These are phyloP conservation scores for Murraya koenigii DNA, from an alignment of 345 rosid species.

Conservation along the genomic window DNA sequence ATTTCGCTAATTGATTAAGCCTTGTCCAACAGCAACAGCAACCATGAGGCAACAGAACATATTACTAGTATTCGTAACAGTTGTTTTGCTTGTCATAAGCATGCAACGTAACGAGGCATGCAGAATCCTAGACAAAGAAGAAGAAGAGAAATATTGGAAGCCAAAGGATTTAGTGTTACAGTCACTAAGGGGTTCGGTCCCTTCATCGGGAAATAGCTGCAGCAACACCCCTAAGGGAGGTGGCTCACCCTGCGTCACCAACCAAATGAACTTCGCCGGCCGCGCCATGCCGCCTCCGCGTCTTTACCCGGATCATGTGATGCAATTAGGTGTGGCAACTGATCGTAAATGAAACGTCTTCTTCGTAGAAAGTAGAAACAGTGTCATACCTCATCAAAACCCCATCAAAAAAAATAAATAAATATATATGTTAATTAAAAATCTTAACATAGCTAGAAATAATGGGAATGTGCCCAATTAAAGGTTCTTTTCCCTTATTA, in stretches of 20 bases:
- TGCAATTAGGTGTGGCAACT: constrained; percentile 10
- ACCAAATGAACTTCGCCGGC: constrained; percentile 19
- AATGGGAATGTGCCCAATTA: constrained; percentile 5
- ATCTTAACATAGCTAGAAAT: neutral
- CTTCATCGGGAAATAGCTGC: constrained; percentile 18
- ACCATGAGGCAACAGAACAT: neutral
- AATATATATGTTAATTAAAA: no score
- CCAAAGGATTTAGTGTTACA: neutral
- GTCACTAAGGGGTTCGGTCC: constrained; percentile 6
- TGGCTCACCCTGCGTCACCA: constrained; percentile 14
- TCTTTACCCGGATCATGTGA: neutral
- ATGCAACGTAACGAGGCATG: constrained; percentile 6
- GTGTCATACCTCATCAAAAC: no score
- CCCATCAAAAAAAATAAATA: no score
- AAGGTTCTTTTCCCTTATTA: neutral
- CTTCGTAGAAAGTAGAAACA: no score
- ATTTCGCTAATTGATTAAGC: no score
- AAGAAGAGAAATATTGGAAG: neutral
- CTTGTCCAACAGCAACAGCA: neutral
- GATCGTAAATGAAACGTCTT: neutral
- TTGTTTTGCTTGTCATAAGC: neutral
- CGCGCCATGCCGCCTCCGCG: neutral
- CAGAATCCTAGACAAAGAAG: constrained; percentile 5
- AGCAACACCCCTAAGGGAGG: constrained; percentile 2
- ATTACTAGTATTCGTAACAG: neutral